Percentiles rank a stretch among this genome's conserved stretches.
Evolutionary conservation across 2,329 filamentous ascomycete genomes (phyloP).

Genomic region (Ploettnerulaceae sp.): DNA sequence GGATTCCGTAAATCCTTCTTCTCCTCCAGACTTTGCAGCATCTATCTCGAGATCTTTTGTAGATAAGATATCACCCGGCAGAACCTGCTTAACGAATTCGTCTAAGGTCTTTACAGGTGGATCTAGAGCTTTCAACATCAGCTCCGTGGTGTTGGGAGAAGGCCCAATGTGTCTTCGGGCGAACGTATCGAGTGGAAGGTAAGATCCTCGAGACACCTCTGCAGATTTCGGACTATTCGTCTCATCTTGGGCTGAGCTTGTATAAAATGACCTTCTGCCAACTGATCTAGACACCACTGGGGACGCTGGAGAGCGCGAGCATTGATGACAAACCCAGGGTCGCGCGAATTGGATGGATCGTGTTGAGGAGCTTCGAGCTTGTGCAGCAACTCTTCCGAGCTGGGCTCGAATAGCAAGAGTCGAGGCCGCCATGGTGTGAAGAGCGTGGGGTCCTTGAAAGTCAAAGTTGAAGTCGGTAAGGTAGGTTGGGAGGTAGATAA

Average conservation of each 20-base stretch:
- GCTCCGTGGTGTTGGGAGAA: conserved; percentile 58
- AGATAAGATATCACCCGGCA: conserved; percentile 75
- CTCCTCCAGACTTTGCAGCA: conserved; percentile 34
- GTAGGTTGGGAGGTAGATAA: not conserved
- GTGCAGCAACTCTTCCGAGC: conserved; percentile 22
- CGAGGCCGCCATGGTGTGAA: conserved; percentile 25
- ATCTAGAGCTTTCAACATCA: conserved; percentile 77
- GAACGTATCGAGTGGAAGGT: conserved; percentile 54
- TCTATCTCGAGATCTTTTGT: conserved; percentile 56
- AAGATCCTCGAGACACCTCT: conserved; percentile 33
- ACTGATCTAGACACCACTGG: conserved; percentile 11
- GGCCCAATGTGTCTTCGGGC: conserved; percentile 84
- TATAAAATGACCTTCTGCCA: conserved; percentile 32
- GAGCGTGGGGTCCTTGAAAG: conserved; percentile 5
- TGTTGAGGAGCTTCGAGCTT: conserved; percentile 16
- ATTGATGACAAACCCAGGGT: conserved; percentile 24
- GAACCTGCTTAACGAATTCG: conserved; percentile 77
- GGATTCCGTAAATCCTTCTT: conserved; percentile 47
- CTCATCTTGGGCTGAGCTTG: conserved; percentile 31
- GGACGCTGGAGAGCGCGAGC: conserved; percentile 19
- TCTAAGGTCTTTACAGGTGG: conserved; percentile 71
- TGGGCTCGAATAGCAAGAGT: conserved; percentile 24
- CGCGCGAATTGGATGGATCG: conserved; percentile 19
- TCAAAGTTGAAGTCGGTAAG: conserved; percentile 17
- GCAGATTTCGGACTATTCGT: conserved; percentile 20